Evolutionary conservation across 176 grass and related monocot species (phyloP), one percentile per base, ranked within the genome.

Genomic region (Thinopyrum elongatum): DNA sequence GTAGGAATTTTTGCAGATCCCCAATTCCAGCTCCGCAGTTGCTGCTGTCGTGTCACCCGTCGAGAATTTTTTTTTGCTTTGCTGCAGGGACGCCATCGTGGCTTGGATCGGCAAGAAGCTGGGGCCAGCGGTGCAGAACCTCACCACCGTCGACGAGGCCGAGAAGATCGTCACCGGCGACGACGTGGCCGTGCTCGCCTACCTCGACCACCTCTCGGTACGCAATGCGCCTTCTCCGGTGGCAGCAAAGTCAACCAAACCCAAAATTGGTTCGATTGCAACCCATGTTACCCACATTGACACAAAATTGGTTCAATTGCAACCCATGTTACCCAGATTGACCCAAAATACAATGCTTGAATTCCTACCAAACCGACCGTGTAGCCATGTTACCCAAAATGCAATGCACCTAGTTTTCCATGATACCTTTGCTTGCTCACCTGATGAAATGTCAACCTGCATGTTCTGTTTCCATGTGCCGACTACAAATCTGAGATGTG

Each of bases 81-180:
- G 62, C 28, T 49, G 65, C 65, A 95, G 93, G 87, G 91, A 94
- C 25, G 92, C 90, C 60, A 94, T 98, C 19, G 84, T 98, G 2
- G 87, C 80, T 4, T 98, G 96, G 96, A 90, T 98, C 86, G 88
- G 82, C 86, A 98, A 98, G 88, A 98, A 98, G 92, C 91, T 98
- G 34, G 93, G 91, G 33, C 93, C 96, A 21, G 91, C 82, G 31
- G 88, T 98, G 66, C 86, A 94, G 13, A 94, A 95, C 74, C 42
- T 98, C 81, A 91, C 93, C 26, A 65, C 76, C 5, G 65, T 92
- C 67, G 88, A 95, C 23, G 82, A 95, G 30, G 93, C 96, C 46
- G 84, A 98, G 76, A 90, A 65, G 84, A 86, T 95, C 31, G 83
- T 98, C 74, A 89, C 78, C 51, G 85, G 86, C 26, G 86, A 95